Evolutionary conservation across 148 eudicot species (phyloP).

Genomic region (Tetragonia tetragonoides): DNA sequence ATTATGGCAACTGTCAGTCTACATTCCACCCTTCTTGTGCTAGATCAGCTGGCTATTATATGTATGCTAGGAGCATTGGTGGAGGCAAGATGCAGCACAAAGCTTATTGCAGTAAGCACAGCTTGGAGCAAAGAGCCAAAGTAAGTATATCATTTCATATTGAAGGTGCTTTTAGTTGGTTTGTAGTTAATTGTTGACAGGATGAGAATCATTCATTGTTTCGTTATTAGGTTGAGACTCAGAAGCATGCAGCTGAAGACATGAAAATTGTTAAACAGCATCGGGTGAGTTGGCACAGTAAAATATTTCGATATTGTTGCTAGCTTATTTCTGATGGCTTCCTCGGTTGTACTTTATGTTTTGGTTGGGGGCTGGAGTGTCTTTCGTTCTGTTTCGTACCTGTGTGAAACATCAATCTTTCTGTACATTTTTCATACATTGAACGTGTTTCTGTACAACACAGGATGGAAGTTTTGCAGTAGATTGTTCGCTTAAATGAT

Average conservation of each 20-base stretch:
- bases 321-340: no score
- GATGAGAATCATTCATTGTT: background rate
- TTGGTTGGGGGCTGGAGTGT: no score
- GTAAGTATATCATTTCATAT: conserved; percentile 30
- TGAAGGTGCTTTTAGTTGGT: background rate
- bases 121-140: conserved; percentile 86
- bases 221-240: conserved; percentile 59
- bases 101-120: conserved; percentile 92
- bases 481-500: background rate
- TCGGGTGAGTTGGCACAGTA: conserved; percentile 58
- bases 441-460: background rate
- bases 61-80: conserved; percentile 51
- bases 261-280: conserved; percentile 73
- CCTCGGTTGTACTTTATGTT: no score
- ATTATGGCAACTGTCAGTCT: conserved; percentile 81
- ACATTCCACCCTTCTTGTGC: conserved; percentile 92
- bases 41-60: conserved; percentile 76
- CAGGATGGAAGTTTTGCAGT: no score
- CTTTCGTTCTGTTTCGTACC: no score
- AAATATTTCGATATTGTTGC: background rate
- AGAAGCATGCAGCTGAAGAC: conserved; percentile 79
- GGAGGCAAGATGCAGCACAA: conserved; percentile 82
- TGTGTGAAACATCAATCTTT: no score
- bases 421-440: no score
- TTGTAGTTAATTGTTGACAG: background rate